A percentile compares a stretch with the other conserved stretches of the same genome.
Conservation (phyloP, 2,329 filamentous ascomycete species). For the Bipolaris victoriae region DNA sequence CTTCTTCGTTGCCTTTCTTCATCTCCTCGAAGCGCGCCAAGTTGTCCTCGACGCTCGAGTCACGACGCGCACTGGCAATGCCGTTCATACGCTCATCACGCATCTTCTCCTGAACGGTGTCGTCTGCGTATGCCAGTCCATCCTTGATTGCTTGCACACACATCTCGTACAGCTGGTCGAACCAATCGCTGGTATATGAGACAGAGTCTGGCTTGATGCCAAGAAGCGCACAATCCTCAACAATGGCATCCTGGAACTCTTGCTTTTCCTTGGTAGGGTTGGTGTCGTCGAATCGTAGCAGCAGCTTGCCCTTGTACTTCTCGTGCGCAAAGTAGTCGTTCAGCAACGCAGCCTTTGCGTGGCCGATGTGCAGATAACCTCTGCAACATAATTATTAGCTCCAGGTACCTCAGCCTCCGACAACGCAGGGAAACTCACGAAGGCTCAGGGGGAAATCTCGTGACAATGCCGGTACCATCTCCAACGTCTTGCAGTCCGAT, state of each 20-base stretch:
- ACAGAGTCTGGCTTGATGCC: constrained; percentile 87
- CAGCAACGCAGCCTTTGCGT: constrained; percentile 90
- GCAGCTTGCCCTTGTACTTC: constrained; percentile 87
- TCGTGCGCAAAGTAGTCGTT: constrained; percentile 98
- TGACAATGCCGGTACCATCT: constrained; percentile 76
- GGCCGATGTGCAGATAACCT: constrained; percentile 92
- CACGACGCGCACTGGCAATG: constrained; percentile 79
- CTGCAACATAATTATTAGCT: constrained; percentile 25
- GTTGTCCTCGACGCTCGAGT: constrained; percentile 80
- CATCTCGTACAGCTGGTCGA: constrained; percentile 87
- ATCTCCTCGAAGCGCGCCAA: constrained; percentile 89
- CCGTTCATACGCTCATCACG: constrained; percentile 82
- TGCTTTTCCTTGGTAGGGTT: constrained; percentile 98
- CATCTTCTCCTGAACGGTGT: constrained; percentile 90
- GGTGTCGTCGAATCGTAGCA: constrained; percentile 94
- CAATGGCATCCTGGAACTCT: constrained; percentile 92
- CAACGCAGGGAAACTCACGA: constrained; percentile 62
- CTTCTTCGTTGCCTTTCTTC: constrained; percentile 82
- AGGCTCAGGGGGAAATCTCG: constrained; percentile 91
- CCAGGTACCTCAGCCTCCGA: neutral
- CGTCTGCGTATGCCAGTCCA: constrained; percentile 91
- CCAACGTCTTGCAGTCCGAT: constrained; percentile 84
- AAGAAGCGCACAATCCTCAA: constrained; percentile 89
- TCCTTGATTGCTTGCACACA: constrained; percentile 83
- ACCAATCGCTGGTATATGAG: constrained; percentile 94